Conservation (phyloP, 495 filamentous ascomycete genomes). For the Haplographium delicatum region DNA sequence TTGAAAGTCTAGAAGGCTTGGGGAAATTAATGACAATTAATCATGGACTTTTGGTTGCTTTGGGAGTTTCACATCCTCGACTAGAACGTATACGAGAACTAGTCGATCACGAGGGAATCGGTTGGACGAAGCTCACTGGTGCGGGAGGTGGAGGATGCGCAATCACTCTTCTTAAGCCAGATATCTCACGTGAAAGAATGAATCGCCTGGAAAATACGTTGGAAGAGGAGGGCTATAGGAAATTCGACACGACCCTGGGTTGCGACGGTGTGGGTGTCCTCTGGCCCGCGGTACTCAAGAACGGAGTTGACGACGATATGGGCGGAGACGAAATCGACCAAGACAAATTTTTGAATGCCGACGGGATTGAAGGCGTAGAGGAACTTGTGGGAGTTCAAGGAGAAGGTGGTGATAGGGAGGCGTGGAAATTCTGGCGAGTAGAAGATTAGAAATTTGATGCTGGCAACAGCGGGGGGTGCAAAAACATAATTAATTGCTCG, state of each 20-base stretch:
- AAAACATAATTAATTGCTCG: not conserved
- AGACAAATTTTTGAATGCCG: constrained; percentile 80
- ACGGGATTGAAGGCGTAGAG: constrained; percentile 77
- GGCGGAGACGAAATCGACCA: constrained; percentile 90
- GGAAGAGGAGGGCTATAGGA: constrained; percentile 68
- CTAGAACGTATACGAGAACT: constrained; percentile 89
- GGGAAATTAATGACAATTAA: constrained; percentile 89
- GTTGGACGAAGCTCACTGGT: constrained; percentile 95
- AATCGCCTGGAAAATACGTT: constrained; percentile 60
- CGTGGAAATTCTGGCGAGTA: constrained; percentile 93
- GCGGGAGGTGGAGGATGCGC: constrained; percentile 93
- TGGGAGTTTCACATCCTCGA: constrained; percentile 90
- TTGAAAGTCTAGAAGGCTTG: constrained; percentile 56
- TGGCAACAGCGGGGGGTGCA: constrained; percentile 17
- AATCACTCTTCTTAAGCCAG: constrained; percentile 79
- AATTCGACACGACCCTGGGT: constrained; percentile 82
- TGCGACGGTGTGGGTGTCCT: constrained; percentile 90
- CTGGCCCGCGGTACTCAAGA: constrained; percentile 81
- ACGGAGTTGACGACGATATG: constrained; percentile 56
- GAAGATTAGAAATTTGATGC: constrained; percentile 27
- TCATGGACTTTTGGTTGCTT: constrained; percentile 78
- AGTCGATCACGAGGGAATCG: constrained; percentile 82
- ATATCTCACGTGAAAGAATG: constrained; percentile 41
- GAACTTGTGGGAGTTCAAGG: constrained; percentile 61
- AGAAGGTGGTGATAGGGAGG: constrained; percentile 59